A percentile compares a stretch with the other conserved stretches of the same genome.
Conservation (phyloP, 352 stramenopile genomes). For the Globisporangium abappressorium region DNA sequence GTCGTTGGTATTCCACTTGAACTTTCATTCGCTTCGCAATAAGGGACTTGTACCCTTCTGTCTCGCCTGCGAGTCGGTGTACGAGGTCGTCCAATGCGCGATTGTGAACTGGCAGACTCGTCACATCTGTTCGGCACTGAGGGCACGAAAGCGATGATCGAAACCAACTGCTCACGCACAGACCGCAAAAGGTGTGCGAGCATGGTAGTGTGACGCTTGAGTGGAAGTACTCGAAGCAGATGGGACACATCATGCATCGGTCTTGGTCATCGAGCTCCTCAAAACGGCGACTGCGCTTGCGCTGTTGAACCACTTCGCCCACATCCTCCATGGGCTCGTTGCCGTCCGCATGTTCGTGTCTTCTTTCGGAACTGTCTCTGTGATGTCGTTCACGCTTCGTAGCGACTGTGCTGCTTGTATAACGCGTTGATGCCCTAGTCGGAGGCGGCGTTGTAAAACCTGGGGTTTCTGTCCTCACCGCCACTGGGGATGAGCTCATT, state of each 20-base stretch:
- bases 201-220: slow-evolving; percentile 73
- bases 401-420: slow-evolving; percentile 18
- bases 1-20: slow-evolving; percentile 22
- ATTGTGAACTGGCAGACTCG: slow-evolving; percentile 71
- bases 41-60: slow-evolving; percentile 51
- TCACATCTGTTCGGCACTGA: slow-evolving; percentile 65
- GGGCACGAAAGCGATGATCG: slow-evolving; percentile 71
- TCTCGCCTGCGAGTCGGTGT: slow-evolving; percentile 58
- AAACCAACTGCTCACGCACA: slow-evolving; percentile 82
- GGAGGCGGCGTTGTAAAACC: slow-evolving; percentile 16
- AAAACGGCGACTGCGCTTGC: slow-evolving; percentile 19
- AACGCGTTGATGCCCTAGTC: slow-evolving; percentile 1
- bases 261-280: slow-evolving; percentile 45
- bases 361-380: slow-evolving; percentile 14
- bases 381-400: slow-evolving; percentile 26
- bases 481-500: slow-evolving; percentile 19
- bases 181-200: slow-evolving; percentile 82
- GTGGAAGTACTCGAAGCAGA: slow-evolving; percentile 84
- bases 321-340: slow-evolving; percentile 18
- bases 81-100: slow-evolving; percentile 81
- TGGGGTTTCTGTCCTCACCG: neutral
- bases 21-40: slow-evolving; percentile 32
- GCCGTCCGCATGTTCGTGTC: neutral
- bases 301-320: neutral
- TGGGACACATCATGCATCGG: slow-evolving; percentile 72